Percentiles rank a stretch among this genome's conserved stretches.
Conservation (phyloP, 495 filamentous ascomycete genomes). For the Chaetomidium leptoderma region DNA sequence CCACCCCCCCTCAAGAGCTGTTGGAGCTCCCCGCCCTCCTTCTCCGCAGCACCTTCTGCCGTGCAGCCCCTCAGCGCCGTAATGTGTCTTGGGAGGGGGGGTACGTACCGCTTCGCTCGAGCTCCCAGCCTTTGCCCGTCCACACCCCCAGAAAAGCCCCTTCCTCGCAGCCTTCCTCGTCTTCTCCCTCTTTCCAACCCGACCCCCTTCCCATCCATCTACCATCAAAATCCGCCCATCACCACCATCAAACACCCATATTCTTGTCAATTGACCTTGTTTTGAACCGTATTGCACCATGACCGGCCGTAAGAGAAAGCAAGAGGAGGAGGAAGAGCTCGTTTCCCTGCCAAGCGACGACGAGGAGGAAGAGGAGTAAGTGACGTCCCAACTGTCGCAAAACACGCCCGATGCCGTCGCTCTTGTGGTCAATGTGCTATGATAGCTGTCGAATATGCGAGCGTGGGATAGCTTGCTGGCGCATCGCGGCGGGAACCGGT, state of each 20-base stretch:
- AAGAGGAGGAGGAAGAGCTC: conserved; percentile 51
- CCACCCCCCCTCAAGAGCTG: too few relatives aligned
- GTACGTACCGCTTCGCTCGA: conserved; percentile 32
- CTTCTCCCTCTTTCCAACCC: conserved; percentile 23
- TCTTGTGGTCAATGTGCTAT: conserved; percentile 19
- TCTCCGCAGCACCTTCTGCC: conserved; percentile 21
- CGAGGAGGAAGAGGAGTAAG: conserved; percentile 54
- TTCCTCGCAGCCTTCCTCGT: conserved; percentile 30
- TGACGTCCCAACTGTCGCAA: conserved; percentile 18
- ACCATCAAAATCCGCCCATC: conserved; percentile 25
- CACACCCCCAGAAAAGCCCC: conserved; percentile 36
- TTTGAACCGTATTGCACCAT: conserved; percentile 30
- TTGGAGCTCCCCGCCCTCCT: conserved; percentile 13
- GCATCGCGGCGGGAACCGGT: conserved; percentile 25
- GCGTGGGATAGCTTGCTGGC: conserved; percentile 12
- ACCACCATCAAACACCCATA: conserved; percentile 12
- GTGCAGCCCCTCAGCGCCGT: conserved; percentile 17
- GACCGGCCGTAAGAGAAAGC: conserved; percentile 47
- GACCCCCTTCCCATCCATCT: conserved; percentile 16
- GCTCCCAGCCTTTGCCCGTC: conserved; percentile 35
- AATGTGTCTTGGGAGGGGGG: conserved; percentile 6
- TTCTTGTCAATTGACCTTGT: conserved; percentile 24
- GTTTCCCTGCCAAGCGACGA: conserved; percentile 49
- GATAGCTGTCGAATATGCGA: conserved; percentile 16
- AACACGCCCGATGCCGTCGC: conserved; percentile 11